Base-by-base conservation (phyloP, 768 basidiomycete species). In the Auriscalpium orientale region DNA sequence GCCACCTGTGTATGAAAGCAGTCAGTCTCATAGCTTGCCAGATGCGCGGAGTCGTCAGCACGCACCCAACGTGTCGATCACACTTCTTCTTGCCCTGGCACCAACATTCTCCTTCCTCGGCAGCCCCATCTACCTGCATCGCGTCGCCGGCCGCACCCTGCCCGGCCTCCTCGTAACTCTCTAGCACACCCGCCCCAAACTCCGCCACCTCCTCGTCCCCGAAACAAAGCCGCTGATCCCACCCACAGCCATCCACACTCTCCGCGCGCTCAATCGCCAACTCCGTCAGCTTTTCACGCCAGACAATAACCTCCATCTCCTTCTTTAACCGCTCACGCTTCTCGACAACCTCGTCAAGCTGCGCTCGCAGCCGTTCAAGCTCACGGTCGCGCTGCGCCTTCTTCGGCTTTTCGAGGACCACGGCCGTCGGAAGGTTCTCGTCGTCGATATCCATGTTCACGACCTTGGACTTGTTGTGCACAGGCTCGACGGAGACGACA, bases 211-310 rank as follows among this genome's bases (percentile, higher is more conserved):
- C 88, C 56, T 84, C 83, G 48, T 91, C 88, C n/a, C 85, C 85
- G 66, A 86, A 85, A 57, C 87, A 87, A 21, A 97, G 74, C 34
- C 93, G 77, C 63, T 85, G 84, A 68, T 97, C 93, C 84, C 92
- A 94, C 5, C 94, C 92, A 69, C 93, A 97, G 62, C 82, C 80
- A 16, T 81, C 79, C 15, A 82, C 66, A n/a, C 73, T 71, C 57
- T 82, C 81, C 10, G 87, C 82, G 38, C 88, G 78, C 46, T 80
- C 80, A n/a, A 72, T 76, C 21, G 88, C 89, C 45, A 89, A 75
- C 55, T 82, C 78, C 15, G 89, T 71, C 33, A 91, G 68, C 55
- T 77, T 79, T 70, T 86, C 86, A 55, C 87, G 79, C 84, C 87
- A 87, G 10, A 78, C 51, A 16, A 89, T 74, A 36, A 83, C 74